Evolutionary conservation across 1,284 basidiomycete species (phyloP).

Genomic region (Cryptococcus jaspeensis): DNA sequence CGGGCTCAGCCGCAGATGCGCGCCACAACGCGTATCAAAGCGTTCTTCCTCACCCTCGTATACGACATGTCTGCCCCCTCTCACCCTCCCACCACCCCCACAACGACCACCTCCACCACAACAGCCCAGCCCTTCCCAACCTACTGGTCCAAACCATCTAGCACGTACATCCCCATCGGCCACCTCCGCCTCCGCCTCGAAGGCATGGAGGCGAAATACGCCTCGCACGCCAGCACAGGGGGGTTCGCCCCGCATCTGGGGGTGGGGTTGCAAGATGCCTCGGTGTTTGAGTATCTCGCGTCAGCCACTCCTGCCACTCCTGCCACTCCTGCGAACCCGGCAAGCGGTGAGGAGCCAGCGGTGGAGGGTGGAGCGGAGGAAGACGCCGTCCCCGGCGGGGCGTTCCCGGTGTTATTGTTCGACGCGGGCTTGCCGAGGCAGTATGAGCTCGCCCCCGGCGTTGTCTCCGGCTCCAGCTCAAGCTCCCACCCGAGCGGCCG

Average conservation of each 20-base stretch:
- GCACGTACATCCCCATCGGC: constrained; percentile 31
- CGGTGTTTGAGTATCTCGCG: constrained; percentile 43
- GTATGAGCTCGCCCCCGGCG: constrained; percentile 33
- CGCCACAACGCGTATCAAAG: constrained; percentile 29
- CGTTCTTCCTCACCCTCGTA: constrained; percentile 25
- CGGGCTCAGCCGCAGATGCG: constrained; percentile 20
- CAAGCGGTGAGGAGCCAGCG: not conserved
- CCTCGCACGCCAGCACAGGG: not conserved
- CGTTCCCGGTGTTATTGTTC: constrained; percentile 48
- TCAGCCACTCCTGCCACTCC: constrained; percentile 13
- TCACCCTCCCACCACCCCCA: not conserved
- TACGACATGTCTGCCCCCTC: constrained; percentile 28
- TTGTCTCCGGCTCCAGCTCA: constrained; percentile 1
- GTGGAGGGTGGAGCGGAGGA: constrained; percentile 1
- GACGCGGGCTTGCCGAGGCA: constrained; percentile 44
- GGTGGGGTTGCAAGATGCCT: constrained; percentile 24
- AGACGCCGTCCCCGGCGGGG: constrained; percentile 36
- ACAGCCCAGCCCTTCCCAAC: constrained; percentile 7
- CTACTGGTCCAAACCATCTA: constrained; percentile 39
- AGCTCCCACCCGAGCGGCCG: not conserved
- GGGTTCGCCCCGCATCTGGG: constrained; percentile 2
- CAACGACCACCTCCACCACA: not conserved
- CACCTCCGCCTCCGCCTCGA: constrained; percentile 45
- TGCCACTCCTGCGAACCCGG: too few relatives aligned
- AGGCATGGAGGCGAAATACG: constrained; percentile 24